Percentiles rank a stretch among this genome's conserved stretches.
These are phyloP conservation scores for Kodamaea restingae DNA, from an alignment of 805 yeast genomes.

Conservation along the genomic window DNA sequence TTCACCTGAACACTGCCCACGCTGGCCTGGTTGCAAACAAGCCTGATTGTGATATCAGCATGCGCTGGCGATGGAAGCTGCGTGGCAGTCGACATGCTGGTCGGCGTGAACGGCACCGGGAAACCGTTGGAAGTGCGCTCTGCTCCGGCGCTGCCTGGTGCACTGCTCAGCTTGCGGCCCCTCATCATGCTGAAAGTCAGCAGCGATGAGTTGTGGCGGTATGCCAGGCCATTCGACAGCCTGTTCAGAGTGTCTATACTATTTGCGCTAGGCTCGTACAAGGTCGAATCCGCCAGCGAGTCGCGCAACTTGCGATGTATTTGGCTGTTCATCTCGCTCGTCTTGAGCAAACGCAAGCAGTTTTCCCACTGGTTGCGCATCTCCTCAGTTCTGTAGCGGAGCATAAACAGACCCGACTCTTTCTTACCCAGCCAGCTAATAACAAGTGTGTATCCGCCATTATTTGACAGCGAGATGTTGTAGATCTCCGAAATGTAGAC, in stretches of 20 bases:
- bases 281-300: constrained; percentile 27
- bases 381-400: constrained; percentile 83
- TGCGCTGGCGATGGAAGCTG: constrained; percentile 7
- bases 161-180: constrained; percentile 19
- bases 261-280: constrained; percentile 17
- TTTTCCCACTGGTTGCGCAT: constrained; percentile 76
- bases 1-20: constrained; percentile 28
- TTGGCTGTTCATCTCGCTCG: constrained; percentile 38
- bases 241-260: constrained; percentile 10
- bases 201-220: constrained; percentile 41
- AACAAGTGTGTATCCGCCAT: constrained; percentile 54
- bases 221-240: constrained; percentile 27
- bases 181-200: constrained; percentile 44
- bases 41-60: constrained; percentile 18
- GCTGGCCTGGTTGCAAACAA: constrained; percentile 31
- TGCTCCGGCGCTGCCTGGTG: constrained; percentile 9
- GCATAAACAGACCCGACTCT: constrained; percentile 81
- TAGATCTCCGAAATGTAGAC: constrained; percentile 68
- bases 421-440: constrained; percentile 81
- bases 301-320: constrained; percentile 35
- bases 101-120: constrained; percentile 3
- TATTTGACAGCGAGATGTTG: constrained; percentile 35
- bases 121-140: constrained; percentile 9
- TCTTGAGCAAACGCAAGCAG: constrained; percentile 50
- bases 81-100: constrained; percentile 4